phyloP scores from a whole-genome alignment of 228 moss, liverwort and hornwort species.

The Sphagnum magellanicum region DNA sequence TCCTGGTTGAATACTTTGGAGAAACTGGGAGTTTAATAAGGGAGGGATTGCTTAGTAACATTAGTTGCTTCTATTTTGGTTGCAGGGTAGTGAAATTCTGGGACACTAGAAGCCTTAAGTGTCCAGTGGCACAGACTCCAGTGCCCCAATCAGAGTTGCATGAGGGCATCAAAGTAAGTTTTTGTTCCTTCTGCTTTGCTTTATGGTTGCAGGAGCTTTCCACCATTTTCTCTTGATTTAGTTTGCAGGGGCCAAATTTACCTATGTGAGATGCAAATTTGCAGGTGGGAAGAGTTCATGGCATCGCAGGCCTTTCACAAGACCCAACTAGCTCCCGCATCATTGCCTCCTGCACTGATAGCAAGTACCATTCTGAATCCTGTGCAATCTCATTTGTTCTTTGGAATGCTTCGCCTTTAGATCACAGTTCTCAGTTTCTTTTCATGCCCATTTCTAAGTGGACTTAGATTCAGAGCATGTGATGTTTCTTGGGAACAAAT shows the following conservation, averaged over 20 bases:
- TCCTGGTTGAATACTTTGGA: too few relatives aligned
- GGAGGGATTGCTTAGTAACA: too few relatives aligned
- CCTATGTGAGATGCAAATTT: background rate
- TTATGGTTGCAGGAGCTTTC: too few relatives aligned
- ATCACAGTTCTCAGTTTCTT: too few relatives aligned
- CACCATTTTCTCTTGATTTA: too few relatives aligned
- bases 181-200: background rate
- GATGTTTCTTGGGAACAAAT: background rate
- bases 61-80: background rate
- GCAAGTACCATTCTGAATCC: constrained; percentile 31
- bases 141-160: constrained; percentile 25
- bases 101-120: constrained; percentile 79
- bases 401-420: too few relatives aligned
- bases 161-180: constrained; percentile 29
- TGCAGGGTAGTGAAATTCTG: constrained; percentile 87
- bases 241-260: too few relatives aligned
- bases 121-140: constrained; percentile 60
- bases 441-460: too few relatives aligned
- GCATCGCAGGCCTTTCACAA: constrained; percentile 79
- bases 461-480: too few relatives aligned
- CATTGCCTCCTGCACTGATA: constrained; percentile 81
- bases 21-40: too few relatives aligned
- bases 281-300: constrained; percentile 70
- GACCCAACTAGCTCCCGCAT: constrained; percentile 80
- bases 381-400: too few relatives aligned